Base-by-base conservation (phyloP, 1,284 basidiomycete species). In the Tremellales sp. region DNA sequence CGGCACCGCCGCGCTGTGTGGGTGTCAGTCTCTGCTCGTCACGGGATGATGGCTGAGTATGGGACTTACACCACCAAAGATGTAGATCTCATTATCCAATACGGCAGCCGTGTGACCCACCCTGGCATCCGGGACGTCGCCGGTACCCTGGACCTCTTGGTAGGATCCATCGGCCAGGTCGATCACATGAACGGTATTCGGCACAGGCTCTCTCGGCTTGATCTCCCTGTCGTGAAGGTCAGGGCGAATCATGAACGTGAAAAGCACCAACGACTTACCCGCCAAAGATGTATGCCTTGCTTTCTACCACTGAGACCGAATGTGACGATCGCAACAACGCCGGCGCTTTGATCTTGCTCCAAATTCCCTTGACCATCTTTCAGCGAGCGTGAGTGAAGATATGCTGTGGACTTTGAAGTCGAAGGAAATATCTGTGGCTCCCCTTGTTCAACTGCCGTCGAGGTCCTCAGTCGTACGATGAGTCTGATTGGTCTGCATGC, bases 1-100 rank as follows among this genome's bases (percentile, higher is more conserved):
- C 58, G 4, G 56, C 46, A 2, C 59, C 63, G 8, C 56, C 59
- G 40, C 61, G 57, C 63, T 43, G 10, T 25, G 22, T 27, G 21
- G 15, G 13, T 11, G 29, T 37, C 26, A 46, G 26, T 19, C 25
- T 17, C 23, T n/a, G 24, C 22, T 3, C 25, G n/a, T 7, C 22
- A 11, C 15, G 7, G 25, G 43, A 11, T 12, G 12, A 33, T n/a
- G n/a, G n/a, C n/a, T n/a, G n/a, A n/a, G n/a, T n/a, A n/a, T n/a
- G n/a, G 4, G 11, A 58, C 62, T 46, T 23, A 66, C 62, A 4
- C 64, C 64, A 4, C 64, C 57, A 43, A 67, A 67, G n/a, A 63
- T 36, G 52, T 63, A 64, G 39, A 67, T 60, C 17, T 46, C 43
- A 2, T 31, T 43, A 13, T 51, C 44, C 23, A 64, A 45, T 0